These are phyloP conservation scores for Balamuthia mandrillaris DNA, from an alignment of 208 protist species.

Conservation along the genomic window DNA sequence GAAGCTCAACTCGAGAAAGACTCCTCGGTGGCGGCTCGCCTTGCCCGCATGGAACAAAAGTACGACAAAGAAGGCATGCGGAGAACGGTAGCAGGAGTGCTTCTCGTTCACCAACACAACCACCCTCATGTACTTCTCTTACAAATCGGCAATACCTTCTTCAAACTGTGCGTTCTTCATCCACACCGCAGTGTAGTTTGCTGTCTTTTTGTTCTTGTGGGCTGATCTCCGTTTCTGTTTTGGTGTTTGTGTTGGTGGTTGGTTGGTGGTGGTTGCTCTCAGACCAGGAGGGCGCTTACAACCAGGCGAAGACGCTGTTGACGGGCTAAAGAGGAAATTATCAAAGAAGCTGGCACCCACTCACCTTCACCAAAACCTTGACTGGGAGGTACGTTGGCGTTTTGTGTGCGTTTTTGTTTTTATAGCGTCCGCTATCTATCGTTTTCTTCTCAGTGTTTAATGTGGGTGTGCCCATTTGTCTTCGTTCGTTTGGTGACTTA, in stretches of 20 bases:
- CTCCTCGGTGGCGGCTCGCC: slow-evolving; percentile 75
- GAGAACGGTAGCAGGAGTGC: slow-evolving; percentile 83
- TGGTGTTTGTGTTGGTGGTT: not conserved
- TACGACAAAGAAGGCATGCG: slow-evolving; percentile 81
- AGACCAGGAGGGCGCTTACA: slow-evolving; percentile 63
- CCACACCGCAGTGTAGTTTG: not conserved
- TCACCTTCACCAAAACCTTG: not conserved
- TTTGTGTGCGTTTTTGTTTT: too few relatives aligned
- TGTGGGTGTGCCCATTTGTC: too few relatives aligned
- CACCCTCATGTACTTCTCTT: slow-evolving; percentile 87
- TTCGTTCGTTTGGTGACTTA: too few relatives aligned
- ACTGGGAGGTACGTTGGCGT: slow-evolving; percentile 64
- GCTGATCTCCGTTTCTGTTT: not conserved
- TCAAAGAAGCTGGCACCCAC: slow-evolving; percentile 58
- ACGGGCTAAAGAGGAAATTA: slow-evolving; percentile 60
- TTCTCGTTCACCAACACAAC: slow-evolving; percentile 85
- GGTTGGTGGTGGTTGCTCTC: not conserved
- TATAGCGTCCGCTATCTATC: too few relatives aligned
- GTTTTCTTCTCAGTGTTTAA: too few relatives aligned
- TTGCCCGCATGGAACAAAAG: slow-evolving; percentile 76
- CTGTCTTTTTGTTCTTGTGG: not conserved
- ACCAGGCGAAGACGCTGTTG: slow-evolving; percentile 58
- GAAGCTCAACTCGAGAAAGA: slow-evolving; percentile 60
- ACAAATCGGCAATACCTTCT: slow-evolving; percentile 62
- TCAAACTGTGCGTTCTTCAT: slow-evolving; percentile 46